phyloP scores from a whole-genome alignment of 2,329 filamentous ascomycete species.

The Penicillium sp. region DNA sequence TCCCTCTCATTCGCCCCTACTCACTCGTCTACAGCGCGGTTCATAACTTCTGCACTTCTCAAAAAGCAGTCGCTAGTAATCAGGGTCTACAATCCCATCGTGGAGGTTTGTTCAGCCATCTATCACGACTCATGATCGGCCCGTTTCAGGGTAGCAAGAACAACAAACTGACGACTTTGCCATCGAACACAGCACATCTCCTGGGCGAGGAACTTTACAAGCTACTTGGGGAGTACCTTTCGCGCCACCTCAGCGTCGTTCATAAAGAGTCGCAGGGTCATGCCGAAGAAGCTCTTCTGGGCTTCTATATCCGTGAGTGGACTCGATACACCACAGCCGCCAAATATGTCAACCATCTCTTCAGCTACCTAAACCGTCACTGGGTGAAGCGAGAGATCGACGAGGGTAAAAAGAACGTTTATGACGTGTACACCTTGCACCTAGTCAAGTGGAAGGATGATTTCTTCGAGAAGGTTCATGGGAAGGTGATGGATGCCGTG shows the following conservation, averaged over 20 bases:
- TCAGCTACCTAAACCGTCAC: constrained; percentile 91
- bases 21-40: constrained; percentile 58
- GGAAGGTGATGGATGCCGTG: constrained; percentile 90
- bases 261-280: constrained; percentile 69
- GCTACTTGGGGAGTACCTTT: constrained; percentile 80
- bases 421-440: constrained; percentile 95
- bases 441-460: constrained; percentile 92
- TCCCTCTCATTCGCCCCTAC: constrained; percentile 10
- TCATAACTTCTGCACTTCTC: constrained; percentile 98
- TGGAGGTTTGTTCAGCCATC: constrained; percentile 54
- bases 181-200: constrained; percentile 64
- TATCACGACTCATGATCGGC: not conserved
- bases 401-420: constrained; percentile 96
- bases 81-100: constrained; percentile 54
- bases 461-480: constrained; percentile 75
- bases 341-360: constrained; percentile 96
- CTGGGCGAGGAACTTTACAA: constrained; percentile 94
- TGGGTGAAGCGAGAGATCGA: constrained; percentile 99
- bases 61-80: constrained; percentile 71
- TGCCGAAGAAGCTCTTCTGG: constrained; percentile 80
- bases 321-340: constrained; percentile 89
- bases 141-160: not conserved
- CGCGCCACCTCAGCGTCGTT: constrained; percentile 66
- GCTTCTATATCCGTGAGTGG: constrained; percentile 97
- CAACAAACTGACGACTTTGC: constrained; percentile 1